Conservation (phyloP, 2,329 filamentous ascomycete genomes). For the Cladophialophora immunda region DNA sequence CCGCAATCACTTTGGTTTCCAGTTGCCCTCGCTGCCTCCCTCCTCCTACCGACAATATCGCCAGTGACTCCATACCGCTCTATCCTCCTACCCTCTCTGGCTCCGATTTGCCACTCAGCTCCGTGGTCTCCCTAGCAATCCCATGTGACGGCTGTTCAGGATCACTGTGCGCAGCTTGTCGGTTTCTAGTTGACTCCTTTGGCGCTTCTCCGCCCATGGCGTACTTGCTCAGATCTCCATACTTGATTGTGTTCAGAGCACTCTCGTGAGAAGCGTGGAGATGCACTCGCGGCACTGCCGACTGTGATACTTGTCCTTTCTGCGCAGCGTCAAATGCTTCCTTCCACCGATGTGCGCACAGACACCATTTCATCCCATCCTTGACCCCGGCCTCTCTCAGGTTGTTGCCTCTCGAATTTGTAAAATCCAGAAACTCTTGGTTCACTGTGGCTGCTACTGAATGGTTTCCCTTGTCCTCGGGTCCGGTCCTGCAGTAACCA, state of each 20-base stretch:
- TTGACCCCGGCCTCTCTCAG: slow-evolving; percentile 63
- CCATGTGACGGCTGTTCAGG: slow-evolving; percentile 23
- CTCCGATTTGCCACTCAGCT: slow-evolving; percentile 27
- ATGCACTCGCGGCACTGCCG: slow-evolving; percentile 43
- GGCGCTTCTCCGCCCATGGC: slow-evolving; percentile 41
- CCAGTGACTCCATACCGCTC: neutral
- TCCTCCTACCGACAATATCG: neutral
- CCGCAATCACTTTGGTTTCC: neutral
- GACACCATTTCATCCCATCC: slow-evolving; percentile 69
- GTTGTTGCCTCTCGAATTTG: slow-evolving; percentile 67
- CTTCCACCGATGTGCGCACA: slow-evolving; percentile 68
- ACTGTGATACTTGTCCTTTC: slow-evolving; percentile 46
- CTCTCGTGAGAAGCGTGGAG: slow-evolving; percentile 49
- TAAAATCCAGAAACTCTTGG: slow-evolving; percentile 69
- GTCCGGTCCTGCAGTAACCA: slow-evolving; percentile 67
- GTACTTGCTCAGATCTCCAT: slow-evolving; percentile 48
- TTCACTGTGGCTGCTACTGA: slow-evolving; percentile 66
- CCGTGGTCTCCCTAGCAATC: slow-evolving; percentile 23
- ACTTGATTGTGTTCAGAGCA: slow-evolving; percentile 45
- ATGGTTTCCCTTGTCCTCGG: slow-evolving; percentile 67
- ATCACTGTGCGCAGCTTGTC: slow-evolving; percentile 22
- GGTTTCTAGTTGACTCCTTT: slow-evolving; percentile 16
- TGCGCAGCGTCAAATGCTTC: slow-evolving; percentile 66
- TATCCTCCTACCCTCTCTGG: slow-evolving; percentile 28
- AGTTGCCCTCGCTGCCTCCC: neutral